A percentile compares a stretch with the other conserved stretches of the same genome.
Conservation (phyloP, 2,329 filamentous ascomycete genomes). For the Calonectria leucothoes region DNA sequence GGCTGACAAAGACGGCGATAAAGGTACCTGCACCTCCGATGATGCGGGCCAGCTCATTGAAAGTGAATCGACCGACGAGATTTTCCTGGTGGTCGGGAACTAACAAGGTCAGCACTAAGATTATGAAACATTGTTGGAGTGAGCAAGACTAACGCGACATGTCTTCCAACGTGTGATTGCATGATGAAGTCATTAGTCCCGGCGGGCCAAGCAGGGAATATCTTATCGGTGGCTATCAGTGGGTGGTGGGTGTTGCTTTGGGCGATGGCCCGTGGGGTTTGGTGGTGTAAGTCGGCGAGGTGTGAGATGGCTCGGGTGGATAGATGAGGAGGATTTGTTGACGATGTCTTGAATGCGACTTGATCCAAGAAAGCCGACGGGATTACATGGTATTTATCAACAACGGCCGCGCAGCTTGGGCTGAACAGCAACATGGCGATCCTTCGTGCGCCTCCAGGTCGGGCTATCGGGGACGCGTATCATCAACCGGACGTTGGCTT, state of each 20-base stretch:
- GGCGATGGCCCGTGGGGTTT: not conserved
- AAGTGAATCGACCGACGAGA: constrained; percentile 62
- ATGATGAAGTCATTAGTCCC: constrained; percentile 9
- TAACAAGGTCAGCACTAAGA: not conserved
- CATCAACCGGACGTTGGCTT: not conserved
- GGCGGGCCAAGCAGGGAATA: not conserved
- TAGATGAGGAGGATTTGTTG: not conserved
- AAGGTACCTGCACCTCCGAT: constrained; percentile 61
- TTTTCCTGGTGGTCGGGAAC: constrained; percentile 19
- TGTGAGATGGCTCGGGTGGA: not conserved
- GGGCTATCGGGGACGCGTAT: not conserved
- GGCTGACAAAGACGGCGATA: constrained; percentile 63
- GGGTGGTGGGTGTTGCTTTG: not conserved
- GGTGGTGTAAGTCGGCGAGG: not conserved
- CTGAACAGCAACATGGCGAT: not conserved
- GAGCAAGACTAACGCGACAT: constrained; percentile 10
- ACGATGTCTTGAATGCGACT: not conserved
- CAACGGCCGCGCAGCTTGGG: not conserved
- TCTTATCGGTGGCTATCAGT: not conserved
- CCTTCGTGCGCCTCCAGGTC: not conserved
- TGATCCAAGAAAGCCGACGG: not conserved
- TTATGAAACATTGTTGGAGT: not conserved
- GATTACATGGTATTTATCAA: not conserved
- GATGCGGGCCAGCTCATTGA: constrained; percentile 66
- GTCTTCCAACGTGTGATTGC: constrained; percentile 17